Conservation (phyloP, 768 basidiomycete genomes). For the Naganishia vaughanmartiniae region DNA sequence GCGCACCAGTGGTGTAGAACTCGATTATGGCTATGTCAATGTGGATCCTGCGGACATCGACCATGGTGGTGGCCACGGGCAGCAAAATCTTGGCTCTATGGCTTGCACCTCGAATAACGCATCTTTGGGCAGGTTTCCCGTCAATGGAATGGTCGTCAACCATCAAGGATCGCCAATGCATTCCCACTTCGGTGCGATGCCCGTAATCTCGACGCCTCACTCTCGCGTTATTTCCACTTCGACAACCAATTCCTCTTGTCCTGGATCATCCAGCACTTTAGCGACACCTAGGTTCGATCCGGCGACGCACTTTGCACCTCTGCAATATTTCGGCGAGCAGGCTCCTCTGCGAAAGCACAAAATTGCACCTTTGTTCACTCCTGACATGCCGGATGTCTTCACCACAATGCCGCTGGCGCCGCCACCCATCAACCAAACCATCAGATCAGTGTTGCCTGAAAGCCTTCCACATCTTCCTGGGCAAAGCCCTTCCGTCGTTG, state of each 20-base stretch:
- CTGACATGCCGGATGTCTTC: slow-evolving; percentile 11
- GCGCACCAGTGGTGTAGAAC: neutral
- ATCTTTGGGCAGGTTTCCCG: neutral
- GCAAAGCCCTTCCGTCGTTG: slow-evolving; percentile 4
- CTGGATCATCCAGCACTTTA: slow-evolving; percentile 15
- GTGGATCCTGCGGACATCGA: neutral
- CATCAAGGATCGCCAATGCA: neutral
- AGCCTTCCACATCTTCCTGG: neutral
- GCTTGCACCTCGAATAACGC: neutral
- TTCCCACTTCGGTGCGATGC: neutral
- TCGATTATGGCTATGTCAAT: neutral
- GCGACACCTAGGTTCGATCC: slow-evolving; percentile 16
- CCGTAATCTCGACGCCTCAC: slow-evolving; percentile 1
- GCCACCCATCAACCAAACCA: neutral
- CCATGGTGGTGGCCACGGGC: neutral
- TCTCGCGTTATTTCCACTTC: slow-evolving; percentile 7
- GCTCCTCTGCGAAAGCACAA: neutral
- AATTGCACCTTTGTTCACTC: neutral
- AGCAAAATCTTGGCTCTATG: too few relatives aligned
- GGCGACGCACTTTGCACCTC: neutral
- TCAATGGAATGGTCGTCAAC: neutral
- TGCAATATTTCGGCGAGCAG: neutral
- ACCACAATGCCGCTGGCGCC: neutral
- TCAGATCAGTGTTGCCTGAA: neutral
- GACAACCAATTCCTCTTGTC: slow-evolving; percentile 7